These are phyloP conservation scores for Colletotrichum sp. DNA, from an alignment of 2,329 filamentous ascomycete species.

Conservation along the genomic window DNA sequence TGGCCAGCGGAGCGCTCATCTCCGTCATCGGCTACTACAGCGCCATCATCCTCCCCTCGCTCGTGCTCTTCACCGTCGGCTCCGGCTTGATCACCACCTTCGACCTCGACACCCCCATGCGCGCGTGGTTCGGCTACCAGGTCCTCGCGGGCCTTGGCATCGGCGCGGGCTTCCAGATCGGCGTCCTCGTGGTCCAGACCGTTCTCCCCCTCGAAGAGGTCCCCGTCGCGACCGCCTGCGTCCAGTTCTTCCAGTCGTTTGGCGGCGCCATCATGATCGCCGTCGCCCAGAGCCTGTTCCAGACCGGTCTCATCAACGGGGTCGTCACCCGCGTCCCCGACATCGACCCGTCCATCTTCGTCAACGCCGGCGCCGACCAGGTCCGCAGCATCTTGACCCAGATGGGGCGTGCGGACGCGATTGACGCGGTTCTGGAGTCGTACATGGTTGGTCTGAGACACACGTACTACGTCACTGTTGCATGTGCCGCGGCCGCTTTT, in stretches of 20 bases:
- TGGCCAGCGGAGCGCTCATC: conserved; percentile 46
- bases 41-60: conserved; percentile 44
- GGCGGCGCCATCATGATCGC: conserved; percentile 70
- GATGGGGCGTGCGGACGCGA: conserved; percentile 43
- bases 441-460: conserved; percentile 55
- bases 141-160: conserved; percentile 59
- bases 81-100: conserved; percentile 61
- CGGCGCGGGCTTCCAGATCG: conserved; percentile 52
- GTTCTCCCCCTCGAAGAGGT: conserved; percentile 51
- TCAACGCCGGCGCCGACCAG: conserved; percentile 57
- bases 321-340: conserved; percentile 48
- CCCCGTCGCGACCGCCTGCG: conserved; percentile 53
- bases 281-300: conserved; percentile 70
- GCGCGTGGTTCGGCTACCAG: conserved; percentile 63
- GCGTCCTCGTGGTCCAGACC: conserved; percentile 56
- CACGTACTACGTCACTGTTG: conserved; percentile 57
- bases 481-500: conserved; percentile 50
- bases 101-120: conserved; percentile 45
- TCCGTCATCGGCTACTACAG: conserved; percentile 47
- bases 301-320: conserved; percentile 62
- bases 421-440: conserved; percentile 47
- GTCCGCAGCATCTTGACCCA: conserved; percentile 46
- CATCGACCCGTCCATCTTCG: conserved; percentile 52
- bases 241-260: conserved; percentile 67
- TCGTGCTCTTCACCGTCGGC: conserved; percentile 48